A percentile compares a stretch with the other conserved stretches of the same genome.
These are phyloP conservation scores for Nissolia schottii DNA, from an alignment of 306 rosid genomes.

Conservation along the genomic window DNA sequence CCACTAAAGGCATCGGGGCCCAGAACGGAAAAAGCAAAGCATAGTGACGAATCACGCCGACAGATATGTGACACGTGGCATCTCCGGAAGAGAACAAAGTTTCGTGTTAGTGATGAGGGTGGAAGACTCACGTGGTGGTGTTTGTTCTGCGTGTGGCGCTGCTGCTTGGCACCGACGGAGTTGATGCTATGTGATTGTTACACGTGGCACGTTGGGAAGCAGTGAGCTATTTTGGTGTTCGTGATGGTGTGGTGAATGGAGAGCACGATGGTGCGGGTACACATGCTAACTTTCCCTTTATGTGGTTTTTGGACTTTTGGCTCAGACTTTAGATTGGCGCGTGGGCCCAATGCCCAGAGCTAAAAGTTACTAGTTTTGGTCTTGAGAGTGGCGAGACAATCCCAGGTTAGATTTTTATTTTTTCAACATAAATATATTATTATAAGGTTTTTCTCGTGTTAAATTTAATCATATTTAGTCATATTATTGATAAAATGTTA, in stretches of 20 bases:
- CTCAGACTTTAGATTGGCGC: no score
- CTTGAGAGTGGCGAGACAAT: no score
- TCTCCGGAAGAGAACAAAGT: neutral
- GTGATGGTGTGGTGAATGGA: neutral
- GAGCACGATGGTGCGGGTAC: neutral
- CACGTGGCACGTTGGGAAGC: neutral
- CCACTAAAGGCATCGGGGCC: neutral
- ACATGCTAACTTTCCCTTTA: neutral
- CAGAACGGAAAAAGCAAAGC: neutral
- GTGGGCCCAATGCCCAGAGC: no score
- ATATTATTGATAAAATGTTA: no score
- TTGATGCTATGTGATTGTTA: neutral
- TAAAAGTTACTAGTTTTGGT: no score
- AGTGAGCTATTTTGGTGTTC: neutral
- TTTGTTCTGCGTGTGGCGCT: no score
- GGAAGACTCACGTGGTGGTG: no score
- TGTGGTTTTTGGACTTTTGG: neutral
- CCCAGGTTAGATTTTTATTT: no score
- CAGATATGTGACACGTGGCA: neutral
- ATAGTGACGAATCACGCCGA: neutral
- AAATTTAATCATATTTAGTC: no score
- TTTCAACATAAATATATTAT: no score
- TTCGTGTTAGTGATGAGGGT: no score
- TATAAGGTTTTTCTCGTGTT: no score
- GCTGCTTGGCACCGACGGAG: neutral